These are phyloP conservation scores for Pestalotiopsis sp. DNA, from an alignment of 2,329 filamentous ascomycete genomes.

Conservation along the genomic window DNA sequence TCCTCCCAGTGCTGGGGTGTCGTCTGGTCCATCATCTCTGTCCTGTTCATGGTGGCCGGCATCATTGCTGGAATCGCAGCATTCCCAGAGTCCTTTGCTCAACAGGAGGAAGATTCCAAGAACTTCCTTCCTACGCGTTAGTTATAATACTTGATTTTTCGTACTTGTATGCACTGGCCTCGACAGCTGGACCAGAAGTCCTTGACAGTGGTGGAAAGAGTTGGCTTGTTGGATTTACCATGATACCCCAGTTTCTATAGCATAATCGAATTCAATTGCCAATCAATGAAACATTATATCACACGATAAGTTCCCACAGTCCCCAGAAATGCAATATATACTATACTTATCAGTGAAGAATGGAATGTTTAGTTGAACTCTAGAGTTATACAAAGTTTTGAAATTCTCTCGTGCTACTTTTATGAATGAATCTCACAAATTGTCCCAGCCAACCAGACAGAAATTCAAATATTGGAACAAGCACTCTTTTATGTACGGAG, in stretches of 20 bases:
- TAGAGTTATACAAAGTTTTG: too few relatives aligned
- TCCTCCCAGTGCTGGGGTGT: conserved; percentile 82
- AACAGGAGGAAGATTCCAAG: conserved; percentile 72
- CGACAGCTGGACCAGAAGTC: not conserved
- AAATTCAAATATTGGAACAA: too few relatives aligned
- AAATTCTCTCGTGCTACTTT: too few relatives aligned
- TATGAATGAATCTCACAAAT: too few relatives aligned
- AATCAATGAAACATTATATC: not conserved
- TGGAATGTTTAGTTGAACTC: too few relatives aligned
- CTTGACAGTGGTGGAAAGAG: not conserved
- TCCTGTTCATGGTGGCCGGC: conserved; percentile 71
- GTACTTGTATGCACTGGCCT: not conserved
- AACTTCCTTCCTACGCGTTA: conserved; percentile 58
- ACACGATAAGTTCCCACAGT: too few relatives aligned
- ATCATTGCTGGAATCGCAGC: conserved; percentile 79
- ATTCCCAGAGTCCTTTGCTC: conserved; percentile 69
- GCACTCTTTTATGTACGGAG: too few relatives aligned
- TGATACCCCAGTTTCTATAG: not conserved
- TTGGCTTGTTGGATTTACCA: not conserved
- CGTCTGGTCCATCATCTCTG: conserved; percentile 74
- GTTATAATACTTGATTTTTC: not conserved
- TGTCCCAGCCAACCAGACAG: too few relatives aligned
- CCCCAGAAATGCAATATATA: too few relatives aligned
- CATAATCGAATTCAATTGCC: not conserved
- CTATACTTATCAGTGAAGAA: too few relatives aligned